A percentile compares a stretch with the other conserved stretches of the same genome.
Conservation (phyloP, 2,329 filamentous ascomycete species). For the Hymenoscyphus fraxineus region DNA sequence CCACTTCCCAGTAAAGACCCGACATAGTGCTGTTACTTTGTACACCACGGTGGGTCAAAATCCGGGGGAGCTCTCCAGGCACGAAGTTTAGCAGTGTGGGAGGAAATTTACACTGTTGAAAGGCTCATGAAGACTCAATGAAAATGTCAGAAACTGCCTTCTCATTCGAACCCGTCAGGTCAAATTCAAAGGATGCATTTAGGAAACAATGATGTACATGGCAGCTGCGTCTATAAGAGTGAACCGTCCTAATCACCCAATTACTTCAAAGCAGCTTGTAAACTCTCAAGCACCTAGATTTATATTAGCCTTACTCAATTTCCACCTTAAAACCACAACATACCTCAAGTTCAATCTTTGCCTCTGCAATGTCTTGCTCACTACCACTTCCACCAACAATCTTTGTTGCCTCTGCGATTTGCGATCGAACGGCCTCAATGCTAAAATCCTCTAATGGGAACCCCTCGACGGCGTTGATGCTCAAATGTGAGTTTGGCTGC, state of each 20-base stretch:
- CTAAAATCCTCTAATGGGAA: conserved; percentile 96
- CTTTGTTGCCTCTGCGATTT: conserved; percentile 95
- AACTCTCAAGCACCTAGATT: conserved; percentile 72
- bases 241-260: conserved; percentile 23
- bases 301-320: conserved; percentile 36
- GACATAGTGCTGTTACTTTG: too few species aligned
- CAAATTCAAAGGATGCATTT: conserved; percentile 27
- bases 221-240: conserved; percentile 29
- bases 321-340: conserved; percentile 29
- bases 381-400: conserved; percentile 84
- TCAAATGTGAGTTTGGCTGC: conserved; percentile 89
- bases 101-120: not conserved
- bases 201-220: conserved; percentile 36
- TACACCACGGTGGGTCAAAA: too few species aligned
- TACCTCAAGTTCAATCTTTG: conserved; percentile 98
- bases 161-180: not conserved
- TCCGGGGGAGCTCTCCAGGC: too few species aligned
- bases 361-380: conserved; percentile 97
- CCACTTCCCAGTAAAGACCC: too few species aligned
- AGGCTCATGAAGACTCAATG: not conserved
- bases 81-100: not conserved
- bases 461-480: conserved; percentile 97
- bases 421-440: conserved; percentile 79
- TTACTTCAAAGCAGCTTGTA: conserved; percentile 78
- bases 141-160: not conserved